Base-by-base conservation (phyloP, 140 eudicot species). In the Cichorium intybus region DNA sequence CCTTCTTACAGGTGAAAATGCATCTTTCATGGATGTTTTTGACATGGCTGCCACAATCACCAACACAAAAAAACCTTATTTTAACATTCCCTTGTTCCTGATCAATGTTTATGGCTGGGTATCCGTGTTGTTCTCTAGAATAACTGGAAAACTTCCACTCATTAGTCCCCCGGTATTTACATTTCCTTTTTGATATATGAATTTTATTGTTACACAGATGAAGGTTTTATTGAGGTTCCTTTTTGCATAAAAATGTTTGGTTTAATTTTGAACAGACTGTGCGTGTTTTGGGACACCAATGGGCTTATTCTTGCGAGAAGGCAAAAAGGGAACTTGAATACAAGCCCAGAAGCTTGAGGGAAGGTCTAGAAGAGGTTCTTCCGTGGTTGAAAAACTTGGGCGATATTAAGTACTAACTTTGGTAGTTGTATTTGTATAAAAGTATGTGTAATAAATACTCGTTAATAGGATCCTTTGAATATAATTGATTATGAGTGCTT, bases 1-100 rank as follows among this genome's bases (percentile, higher is more conserved):
- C 67, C 91, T 91, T 74, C 98, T 91, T 63, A 82, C 98, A 0
- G 98, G 98, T 60, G 96, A 91, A 74, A 91, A 87, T 77, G 96
- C 91, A 29, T 91, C 98, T 10, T 87, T 91, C 71, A 64, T 55
- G 74, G 75, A 91, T 66, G 85, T 91, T 15, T 91, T 91, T 65
- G 96, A 91, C 56, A 45, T 80, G 26, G 82, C 89, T 57, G 98
- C 98, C 5, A 57, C 60, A 50, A 68, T 91, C 34, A 91, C 96
- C 62, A 41, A 71, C 43, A 87, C 95, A 59, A 71, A 62, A 65
- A 81, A 60, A 60, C 96, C 96, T 62, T 60, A 79, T 66, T 71
- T 91, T 60, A 52, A 34, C 64, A 85, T 87, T 71, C 95, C 96
- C 3, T 49, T 91, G 66, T 77, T 70, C 61, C 55, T 83, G 46